Percentiles rank a stretch among this genome's conserved stretches.
Conservation (phyloP, 2,329 filamentous ascomycete genomes). For the Dothideomycetes sp. region DNA sequence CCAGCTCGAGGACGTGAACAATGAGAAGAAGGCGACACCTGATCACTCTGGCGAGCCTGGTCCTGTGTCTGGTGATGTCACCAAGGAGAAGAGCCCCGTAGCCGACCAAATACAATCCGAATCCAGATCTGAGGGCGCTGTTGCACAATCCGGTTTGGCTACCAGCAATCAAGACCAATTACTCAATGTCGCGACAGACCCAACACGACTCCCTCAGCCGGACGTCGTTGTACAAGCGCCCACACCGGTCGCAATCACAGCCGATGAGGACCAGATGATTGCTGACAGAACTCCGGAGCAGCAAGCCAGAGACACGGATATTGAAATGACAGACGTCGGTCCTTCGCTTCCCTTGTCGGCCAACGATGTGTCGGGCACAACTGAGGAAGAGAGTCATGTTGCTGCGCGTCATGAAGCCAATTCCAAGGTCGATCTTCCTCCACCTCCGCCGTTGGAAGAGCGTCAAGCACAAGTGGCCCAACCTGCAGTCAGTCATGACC, state of each 20-base stretch:
- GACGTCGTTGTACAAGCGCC: conserved; percentile 37
- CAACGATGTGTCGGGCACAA: conserved; percentile 38
- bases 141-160: conserved; percentile 2
- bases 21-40: conserved; percentile 31
- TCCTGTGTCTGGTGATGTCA: conserved; percentile 13
- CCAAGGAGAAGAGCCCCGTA: conserved; percentile 16
- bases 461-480: conserved; percentile 26
- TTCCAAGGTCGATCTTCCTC: conserved; percentile 43
- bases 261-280: conserved; percentile 31
- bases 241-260: conserved; percentile 34
- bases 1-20: conserved; percentile 38
- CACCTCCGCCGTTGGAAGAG: conserved; percentile 45
- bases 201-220: conserved; percentile 19
- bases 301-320: conserved; percentile 42
- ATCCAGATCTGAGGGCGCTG: neutral
- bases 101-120: neutral
- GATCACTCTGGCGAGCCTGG: conserved; percentile 11
- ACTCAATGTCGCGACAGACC: conserved; percentile 14
- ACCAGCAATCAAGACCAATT: conserved; percentile 5
- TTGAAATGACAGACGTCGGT: conserved; percentile 55
- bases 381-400: conserved; percentile 24
- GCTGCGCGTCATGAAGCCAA: conserved; percentile 23
- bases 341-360: conserved; percentile 40
- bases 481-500: conserved; percentile 20
- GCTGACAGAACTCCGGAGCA: conserved; percentile 42